A percentile compares a stretch with the other conserved stretches of the same genome.
Conservation (phyloP, 2,329 filamentous ascomycete species). For the Aspergillus sp. region DNA sequence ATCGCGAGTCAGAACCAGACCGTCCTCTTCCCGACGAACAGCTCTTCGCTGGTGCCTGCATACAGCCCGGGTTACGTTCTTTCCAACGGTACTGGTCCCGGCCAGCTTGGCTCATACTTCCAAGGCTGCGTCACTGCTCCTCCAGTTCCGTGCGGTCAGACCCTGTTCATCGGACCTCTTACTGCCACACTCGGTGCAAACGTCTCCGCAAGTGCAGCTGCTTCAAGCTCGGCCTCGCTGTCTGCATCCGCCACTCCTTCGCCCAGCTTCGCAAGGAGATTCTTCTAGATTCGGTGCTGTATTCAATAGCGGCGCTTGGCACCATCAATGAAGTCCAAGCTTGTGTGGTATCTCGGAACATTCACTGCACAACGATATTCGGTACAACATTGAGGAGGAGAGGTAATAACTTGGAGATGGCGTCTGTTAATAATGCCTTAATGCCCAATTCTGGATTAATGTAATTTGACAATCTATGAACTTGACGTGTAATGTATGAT, state of each 20-base stretch:
- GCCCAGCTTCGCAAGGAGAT: slow-evolving; percentile 5
- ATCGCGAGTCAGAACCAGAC: slow-evolving; percentile 22
- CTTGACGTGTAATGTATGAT: not conserved
- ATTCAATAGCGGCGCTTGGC: not conserved
- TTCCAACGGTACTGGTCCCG: slow-evolving; percentile 21
- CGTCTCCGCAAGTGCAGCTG: slow-evolving; percentile 6
- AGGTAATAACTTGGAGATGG: not conserved
- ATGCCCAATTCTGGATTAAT: not conserved
- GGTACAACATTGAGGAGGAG: not conserved
- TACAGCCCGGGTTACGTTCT: slow-evolving; percentile 28
- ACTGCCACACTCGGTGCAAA: slow-evolving; percentile 22
- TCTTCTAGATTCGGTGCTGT: not conserved
- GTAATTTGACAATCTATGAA: not conserved
- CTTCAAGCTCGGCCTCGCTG: slow-evolving; percentile 11
- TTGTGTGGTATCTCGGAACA: not conserved
- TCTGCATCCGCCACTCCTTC: slow-evolving; percentile 7
- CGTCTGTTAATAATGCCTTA: not conserved
- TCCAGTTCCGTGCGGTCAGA: slow-evolving; percentile 23
- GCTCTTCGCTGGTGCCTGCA: slow-evolving; percentile 25
- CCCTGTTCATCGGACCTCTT: slow-evolving; percentile 27
- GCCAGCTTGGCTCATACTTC: slow-evolving; percentile 28
- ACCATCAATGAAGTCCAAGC: not conserved
- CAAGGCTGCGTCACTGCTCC: slow-evolving; percentile 27
- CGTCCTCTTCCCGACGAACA: slow-evolving; percentile 23
- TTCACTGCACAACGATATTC: not conserved